Percentiles rank a stretch among this genome's conserved stretches.
These are phyloP conservation scores for Ephemerocybe angulata DNA, from an alignment of 768 basidiomycete genomes.

Conservation along the genomic window DNA sequence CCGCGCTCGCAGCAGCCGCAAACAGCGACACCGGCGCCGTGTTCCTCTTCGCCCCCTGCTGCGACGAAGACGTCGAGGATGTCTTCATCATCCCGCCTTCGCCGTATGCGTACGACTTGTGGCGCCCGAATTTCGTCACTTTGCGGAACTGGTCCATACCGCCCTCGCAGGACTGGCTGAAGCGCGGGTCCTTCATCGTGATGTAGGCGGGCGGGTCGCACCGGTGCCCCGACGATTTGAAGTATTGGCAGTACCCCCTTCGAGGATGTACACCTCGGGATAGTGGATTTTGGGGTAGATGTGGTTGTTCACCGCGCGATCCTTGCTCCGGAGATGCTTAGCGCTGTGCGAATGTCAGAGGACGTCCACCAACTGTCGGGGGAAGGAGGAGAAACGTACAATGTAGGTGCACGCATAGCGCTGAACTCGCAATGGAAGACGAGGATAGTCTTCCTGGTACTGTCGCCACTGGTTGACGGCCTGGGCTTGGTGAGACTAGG, in stretches of 20 bases:
- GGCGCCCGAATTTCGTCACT: constrained; percentile 80
- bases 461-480: constrained; percentile 73
- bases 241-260: constrained; percentile 96
- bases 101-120: constrained; percentile 92
- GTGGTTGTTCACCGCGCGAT: constrained; percentile 84
- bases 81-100: constrained; percentile 54
- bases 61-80: constrained; percentile 28
- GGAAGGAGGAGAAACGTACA: constrained; percentile 51
- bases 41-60: constrained; percentile 56
- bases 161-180: constrained; percentile 74
- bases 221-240: constrained; percentile 56
- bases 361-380: constrained; percentile 1
- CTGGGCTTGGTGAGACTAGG: constrained; percentile 50
- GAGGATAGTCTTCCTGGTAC: constrained; percentile 72
- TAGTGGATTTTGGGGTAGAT: constrained; percentile 91
- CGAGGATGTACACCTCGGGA: constrained; percentile 94
- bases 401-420: constrained; percentile 91
- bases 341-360: constrained; percentile 52
- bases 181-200: constrained; percentile 90
- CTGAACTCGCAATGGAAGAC: constrained; percentile 99
- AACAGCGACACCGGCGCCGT: constrained; percentile 54
- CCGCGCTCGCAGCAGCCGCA: constrained; percentile 64
- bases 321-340: constrained; percentile 87
- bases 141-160: constrained; percentile 92
- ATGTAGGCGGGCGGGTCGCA: constrained; percentile 86